Evolutionary conservation across 805 yeast genomes (phyloP).

Genomic region (Monosporozyma unispora): DNA sequence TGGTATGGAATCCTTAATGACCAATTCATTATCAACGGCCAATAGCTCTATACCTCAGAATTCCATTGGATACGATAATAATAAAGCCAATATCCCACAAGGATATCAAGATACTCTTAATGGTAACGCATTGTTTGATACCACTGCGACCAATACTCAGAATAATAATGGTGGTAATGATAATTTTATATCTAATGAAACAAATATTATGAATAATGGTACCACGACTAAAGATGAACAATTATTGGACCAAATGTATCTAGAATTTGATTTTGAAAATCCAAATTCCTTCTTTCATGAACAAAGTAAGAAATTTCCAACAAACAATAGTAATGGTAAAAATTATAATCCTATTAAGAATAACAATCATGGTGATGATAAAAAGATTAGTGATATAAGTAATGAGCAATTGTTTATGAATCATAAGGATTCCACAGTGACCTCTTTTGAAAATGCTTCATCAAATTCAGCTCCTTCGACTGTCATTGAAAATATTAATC

Average conservation of each 20-base stretch:
- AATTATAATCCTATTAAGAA: neutral
- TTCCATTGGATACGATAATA: conserved; percentile 8
- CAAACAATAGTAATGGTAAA: neutral
- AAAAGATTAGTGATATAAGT: neutral
- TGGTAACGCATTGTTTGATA: neutral
- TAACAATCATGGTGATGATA: neutral
- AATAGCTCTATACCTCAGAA: conserved; percentile 8
- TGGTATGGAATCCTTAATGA: conserved; percentile 19
- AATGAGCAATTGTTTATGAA: neutral
- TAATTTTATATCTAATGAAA: neutral
- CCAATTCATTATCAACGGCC: conserved; percentile 18
- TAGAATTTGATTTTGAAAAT: conserved; percentile 23
- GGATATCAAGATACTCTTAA: conserved; percentile 1
- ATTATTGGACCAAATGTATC: conserved; percentile 14
- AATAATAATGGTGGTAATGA: neutral
- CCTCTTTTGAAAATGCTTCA: conserved; percentile 4
- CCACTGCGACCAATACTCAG: neutral
- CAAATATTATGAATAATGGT: neutral
- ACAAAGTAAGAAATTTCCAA: conserved; percentile 2
- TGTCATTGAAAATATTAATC: neutral
- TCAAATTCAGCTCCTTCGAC: conserved; percentile 6
- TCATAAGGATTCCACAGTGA: conserved; percentile 5
- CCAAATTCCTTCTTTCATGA: conserved; percentile 15
- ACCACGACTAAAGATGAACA: conserved; percentile 4
- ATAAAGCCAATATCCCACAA: neutral